A percentile compares a stretch with the other conserved stretches of the same genome.
Conservation (phyloP, 352 stramenopile genomes). For the Phytophthora syringae region DNA sequence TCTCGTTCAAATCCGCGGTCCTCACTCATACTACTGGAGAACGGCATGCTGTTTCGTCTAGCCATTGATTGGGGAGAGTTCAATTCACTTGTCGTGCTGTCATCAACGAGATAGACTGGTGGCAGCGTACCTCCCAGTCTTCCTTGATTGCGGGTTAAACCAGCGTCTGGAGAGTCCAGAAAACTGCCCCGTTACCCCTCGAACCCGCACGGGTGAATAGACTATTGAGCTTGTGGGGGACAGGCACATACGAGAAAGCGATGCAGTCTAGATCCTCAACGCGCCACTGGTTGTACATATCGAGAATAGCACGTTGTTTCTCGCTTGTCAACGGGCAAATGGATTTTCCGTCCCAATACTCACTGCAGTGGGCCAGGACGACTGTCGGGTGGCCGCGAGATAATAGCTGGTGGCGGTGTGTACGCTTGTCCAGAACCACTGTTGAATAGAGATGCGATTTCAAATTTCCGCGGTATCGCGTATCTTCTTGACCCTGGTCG, state of each 20-base stretch:
- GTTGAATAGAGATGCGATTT: conserved; percentile 90
- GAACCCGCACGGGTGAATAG: conserved; percentile 49
- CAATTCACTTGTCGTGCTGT: conserved; percentile 59
- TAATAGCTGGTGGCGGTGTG: conserved; percentile 80
- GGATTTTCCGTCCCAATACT: conserved; percentile 90
- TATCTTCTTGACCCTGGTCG: conserved; percentile 87
- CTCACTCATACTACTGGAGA: conserved; percentile 48
- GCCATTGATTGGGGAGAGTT: conserved; percentile 45
- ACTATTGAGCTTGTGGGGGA: conserved; percentile 72
- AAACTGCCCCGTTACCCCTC: conserved; percentile 23
- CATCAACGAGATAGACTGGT: conserved; percentile 85
- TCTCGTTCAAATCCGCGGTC: conserved; percentile 29
- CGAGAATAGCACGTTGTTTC: conserved; percentile 78
- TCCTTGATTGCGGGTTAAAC: conserved; percentile 5
- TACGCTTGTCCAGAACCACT: conserved; percentile 82
- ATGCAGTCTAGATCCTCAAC: conserved; percentile 88
- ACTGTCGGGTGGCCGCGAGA: conserved; percentile 81
- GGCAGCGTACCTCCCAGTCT: conserved; percentile 45
- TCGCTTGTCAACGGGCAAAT: conserved; percentile 86
- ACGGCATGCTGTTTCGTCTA: conserved; percentile 23
- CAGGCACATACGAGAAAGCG: conserved; percentile 82
- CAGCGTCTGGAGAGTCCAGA: conserved; percentile 19
- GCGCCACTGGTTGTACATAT: conserved; percentile 92
- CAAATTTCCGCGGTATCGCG: conserved; percentile 80
- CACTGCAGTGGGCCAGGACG: conserved; percentile 74